These are phyloP conservation scores for Aspergillus nidulans DNA, from an alignment of 495 filamentous ascomycete species.

Conservation along the genomic window DNA sequence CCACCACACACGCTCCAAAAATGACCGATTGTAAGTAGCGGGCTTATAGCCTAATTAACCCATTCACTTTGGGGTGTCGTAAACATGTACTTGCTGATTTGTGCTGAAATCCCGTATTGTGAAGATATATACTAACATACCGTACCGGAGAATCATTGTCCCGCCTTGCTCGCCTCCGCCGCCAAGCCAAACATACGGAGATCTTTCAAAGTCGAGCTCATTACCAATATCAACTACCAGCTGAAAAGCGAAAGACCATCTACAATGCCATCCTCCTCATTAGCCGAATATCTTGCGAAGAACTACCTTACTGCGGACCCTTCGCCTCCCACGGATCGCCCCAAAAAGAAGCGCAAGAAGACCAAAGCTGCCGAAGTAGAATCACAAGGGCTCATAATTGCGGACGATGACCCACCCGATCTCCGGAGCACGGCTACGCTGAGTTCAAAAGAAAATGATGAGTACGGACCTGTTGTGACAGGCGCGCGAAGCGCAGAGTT, in stretches of 20 bases:
- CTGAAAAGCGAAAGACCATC: not conserved
- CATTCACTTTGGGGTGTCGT: too few species aligned
- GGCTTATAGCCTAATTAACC: too few species aligned
- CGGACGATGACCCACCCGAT: constrained; percentile 80
- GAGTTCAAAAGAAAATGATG: constrained; percentile 42
- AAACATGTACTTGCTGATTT: too few species aligned
- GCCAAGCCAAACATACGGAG: not conserved
- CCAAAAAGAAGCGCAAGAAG: constrained; percentile 79
- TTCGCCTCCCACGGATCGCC: constrained; percentile 38
- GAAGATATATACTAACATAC: too few species aligned
- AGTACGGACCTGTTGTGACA: constrained; percentile 44
- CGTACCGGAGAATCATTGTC: too few species aligned
- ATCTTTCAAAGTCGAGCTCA: not conserved
- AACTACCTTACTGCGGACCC: constrained; percentile 85
- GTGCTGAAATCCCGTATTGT: too few species aligned
- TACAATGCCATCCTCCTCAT: constrained; percentile 34
- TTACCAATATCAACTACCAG: not conserved
- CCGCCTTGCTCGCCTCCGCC: too few species aligned
- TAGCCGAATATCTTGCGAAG: constrained; percentile 86
- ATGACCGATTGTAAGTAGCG: too few species aligned
- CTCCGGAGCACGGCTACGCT: constrained; percentile 49
- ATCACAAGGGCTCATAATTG: constrained; percentile 65
- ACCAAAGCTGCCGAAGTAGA: constrained; percentile 60
- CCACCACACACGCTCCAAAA: too few species aligned
- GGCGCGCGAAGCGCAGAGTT: constrained; percentile 60